A percentile compares a stretch with the other conserved stretches of the same genome.
These are phyloP conservation scores for Barnettozyma sp. DNA, from an alignment of 805 yeast genomes.

Conservation along the genomic window DNA sequence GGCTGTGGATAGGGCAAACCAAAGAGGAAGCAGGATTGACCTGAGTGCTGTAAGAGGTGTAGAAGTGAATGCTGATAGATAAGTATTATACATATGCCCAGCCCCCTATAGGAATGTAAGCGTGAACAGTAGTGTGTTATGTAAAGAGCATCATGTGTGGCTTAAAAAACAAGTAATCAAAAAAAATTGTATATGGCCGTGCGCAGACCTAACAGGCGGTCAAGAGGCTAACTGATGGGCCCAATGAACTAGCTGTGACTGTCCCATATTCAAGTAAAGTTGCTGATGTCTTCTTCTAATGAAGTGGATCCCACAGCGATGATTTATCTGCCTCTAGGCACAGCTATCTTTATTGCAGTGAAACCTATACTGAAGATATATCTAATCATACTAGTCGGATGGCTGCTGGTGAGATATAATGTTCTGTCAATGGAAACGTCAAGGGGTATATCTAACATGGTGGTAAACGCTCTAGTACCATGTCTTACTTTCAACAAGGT, in stretches of 20 bases:
- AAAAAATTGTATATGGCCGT: too few species aligned
- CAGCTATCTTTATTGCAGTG: constrained; percentile 19
- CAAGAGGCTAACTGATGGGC: too few species aligned
- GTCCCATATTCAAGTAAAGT: neutral
- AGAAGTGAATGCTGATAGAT: constrained; percentile 27
- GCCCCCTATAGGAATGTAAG: too few species aligned
- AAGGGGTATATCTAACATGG: constrained; percentile 43
- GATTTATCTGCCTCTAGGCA: constrained; percentile 11
- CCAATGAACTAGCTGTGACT: too few species aligned
- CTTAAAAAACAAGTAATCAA: too few species aligned
- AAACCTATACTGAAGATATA: constrained; percentile 25
- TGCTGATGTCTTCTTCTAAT: neutral
- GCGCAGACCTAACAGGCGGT: too few species aligned
- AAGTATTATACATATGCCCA: neutral
- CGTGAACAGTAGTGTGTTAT: too few species aligned
- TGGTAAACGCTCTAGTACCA: constrained; percentile 48
- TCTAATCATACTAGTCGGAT: constrained; percentile 19
- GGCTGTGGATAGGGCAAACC: constrained; percentile 32
- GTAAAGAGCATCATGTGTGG: too few species aligned
- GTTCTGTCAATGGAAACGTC: constrained; percentile 44
- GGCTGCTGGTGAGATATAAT: constrained; percentile 20
- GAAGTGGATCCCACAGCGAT: neutral
- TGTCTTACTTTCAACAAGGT: constrained; percentile 47
- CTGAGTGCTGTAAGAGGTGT: constrained; percentile 8
- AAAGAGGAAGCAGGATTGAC: constrained; percentile 24